A percentile compares a stretch with the other conserved stretches of the same genome.
These are phyloP conservation scores for Neofusicoccum laricinum DNA, from an alignment of 2,329 filamentous ascomycete genomes.

Conservation along the genomic window DNA sequence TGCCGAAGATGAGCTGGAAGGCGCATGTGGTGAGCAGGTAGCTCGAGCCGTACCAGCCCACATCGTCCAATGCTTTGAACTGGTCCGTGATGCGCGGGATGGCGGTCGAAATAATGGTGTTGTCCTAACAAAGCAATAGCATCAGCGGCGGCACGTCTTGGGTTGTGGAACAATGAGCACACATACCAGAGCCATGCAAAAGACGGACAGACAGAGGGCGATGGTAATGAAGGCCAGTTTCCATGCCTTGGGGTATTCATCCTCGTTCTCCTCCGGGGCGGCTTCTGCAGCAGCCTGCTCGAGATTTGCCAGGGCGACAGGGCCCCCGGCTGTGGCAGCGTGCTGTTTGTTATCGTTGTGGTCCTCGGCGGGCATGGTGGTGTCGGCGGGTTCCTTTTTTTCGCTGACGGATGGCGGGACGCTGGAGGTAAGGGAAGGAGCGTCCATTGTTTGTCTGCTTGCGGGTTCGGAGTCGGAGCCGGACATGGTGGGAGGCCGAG, in stretches of 20 bases:
- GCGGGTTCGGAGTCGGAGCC: background rate
- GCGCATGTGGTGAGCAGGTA: conserved; percentile 44
- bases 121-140: background rate
- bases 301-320: background rate
- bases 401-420: conserved; percentile 22
- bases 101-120: conserved; percentile 30
- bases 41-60: conserved; percentile 31
- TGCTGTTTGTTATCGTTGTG: background rate
- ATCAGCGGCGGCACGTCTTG: conserved; percentile 4
- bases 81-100: conserved; percentile 29
- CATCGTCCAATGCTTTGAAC: conserved; percentile 24
- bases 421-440: conserved; percentile 1
- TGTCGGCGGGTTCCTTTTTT: conserved; percentile 28
- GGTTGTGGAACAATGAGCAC: background rate
- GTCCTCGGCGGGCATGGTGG: conserved; percentile 23
- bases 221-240: conserved; percentile 26
- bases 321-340: conserved; percentile 13
- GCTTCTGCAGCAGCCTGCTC: conserved; percentile 19
- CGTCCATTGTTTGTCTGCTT: conserved; percentile 7
- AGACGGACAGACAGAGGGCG: conserved; percentile 28
- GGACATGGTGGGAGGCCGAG: background rate
- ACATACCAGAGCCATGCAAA: conserved; percentile 26
- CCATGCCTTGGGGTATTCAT: conserved; percentile 33
- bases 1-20: conserved; percentile 39
- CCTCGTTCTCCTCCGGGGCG: conserved; percentile 26